phyloP scores from a whole-genome alignment of 371 early-diverging fungal species.

The Syncephalis plumigaleata region DNA sequence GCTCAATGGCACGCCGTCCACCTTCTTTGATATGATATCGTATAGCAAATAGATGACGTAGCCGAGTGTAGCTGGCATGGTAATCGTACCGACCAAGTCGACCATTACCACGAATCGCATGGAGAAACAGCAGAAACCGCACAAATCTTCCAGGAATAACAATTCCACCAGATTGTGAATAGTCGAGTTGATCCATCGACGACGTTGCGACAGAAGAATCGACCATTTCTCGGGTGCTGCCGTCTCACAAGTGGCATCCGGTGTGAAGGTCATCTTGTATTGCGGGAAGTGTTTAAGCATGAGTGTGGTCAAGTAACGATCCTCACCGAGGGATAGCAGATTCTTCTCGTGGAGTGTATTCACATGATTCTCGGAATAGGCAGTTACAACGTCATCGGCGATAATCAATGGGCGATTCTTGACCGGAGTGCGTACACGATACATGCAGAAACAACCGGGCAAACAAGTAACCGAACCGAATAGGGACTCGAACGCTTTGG shows the following conservation, averaged over 20 bases:
- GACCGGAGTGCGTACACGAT: slow-evolving; percentile 66
- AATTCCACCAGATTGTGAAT: slow-evolving; percentile 91
- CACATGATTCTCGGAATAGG: slow-evolving; percentile 87
- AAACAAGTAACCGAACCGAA: slow-evolving; percentile 96
- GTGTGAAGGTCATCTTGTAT: slow-evolving; percentile 88
- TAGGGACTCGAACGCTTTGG: slow-evolving; percentile 97
- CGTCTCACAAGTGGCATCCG: slow-evolving; percentile 90
- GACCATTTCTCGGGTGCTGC: slow-evolving; percentile 90
- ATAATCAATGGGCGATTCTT: slow-evolving; percentile 75
- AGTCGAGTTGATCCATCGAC: slow-evolving; percentile 98
- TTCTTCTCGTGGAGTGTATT: slow-evolving; percentile 96
- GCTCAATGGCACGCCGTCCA: slow-evolving; percentile 6
- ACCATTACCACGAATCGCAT: slow-evolving; percentile 94
- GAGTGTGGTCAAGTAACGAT: slow-evolving; percentile 92
- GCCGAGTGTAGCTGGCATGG: slow-evolving; percentile 81
- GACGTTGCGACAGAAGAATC: slow-evolving; percentile 89
- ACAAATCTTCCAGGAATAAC: slow-evolving; percentile 67
- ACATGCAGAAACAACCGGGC: slow-evolving; percentile 96
- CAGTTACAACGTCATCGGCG: slow-evolving; percentile 70
- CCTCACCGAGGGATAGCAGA: slow-evolving; percentile 67
- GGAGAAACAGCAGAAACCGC: slow-evolving; percentile 97
- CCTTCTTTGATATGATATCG: slow-evolving; percentile 20
- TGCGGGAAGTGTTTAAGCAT: slow-evolving; percentile 96
- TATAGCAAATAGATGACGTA: slow-evolving; percentile 68
- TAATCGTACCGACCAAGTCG: slow-evolving; percentile 84